Evolutionary conservation across 768 basidiomycete genomes (phyloP).

Genomic region (Amanita subjunquillea): DNA sequence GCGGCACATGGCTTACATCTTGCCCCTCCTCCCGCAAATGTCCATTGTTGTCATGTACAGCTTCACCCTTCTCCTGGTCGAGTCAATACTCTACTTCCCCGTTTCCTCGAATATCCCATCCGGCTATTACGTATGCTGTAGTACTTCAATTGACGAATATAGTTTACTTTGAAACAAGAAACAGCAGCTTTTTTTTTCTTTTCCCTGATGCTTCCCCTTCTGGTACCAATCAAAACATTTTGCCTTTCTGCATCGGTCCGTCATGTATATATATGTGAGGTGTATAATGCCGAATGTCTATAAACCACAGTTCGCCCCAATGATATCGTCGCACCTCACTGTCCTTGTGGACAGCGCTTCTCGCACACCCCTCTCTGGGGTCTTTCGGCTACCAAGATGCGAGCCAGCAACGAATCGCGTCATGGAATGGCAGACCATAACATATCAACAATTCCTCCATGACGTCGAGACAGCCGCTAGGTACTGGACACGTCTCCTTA

Average conservation of each 20-base stretch:
- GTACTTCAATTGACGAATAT: not conserved
- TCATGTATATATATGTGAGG: not conserved
- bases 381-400: constrained; percentile 52
- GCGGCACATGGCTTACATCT: constrained; percentile 2
- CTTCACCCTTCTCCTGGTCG: not conserved
- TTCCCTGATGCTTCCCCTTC: constrained; percentile 11
- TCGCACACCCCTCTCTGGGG: constrained; percentile 36
- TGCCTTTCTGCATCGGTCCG: not conserved
- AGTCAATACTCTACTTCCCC: not conserved
- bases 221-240: constrained; percentile 8
- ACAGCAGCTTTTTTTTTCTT: constrained; percentile 7
- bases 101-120: not conserved
- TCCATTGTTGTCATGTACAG: not conserved
- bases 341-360: constrained; percentile 47
- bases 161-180: not conserved
- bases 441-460: constrained; percentile 50
- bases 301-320: constrained; percentile 15
- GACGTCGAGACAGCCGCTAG: constrained; percentile 59
- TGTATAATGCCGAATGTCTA: not conserved
- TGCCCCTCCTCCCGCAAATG: not conserved
- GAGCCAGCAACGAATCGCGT: constrained; percentile 31
- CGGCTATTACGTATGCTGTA: not conserved
- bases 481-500: constrained; percentile 47
- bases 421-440: constrained; percentile 48
- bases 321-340: constrained; percentile 49